Percentiles rank a stretch among this genome's conserved stretches.
Evolutionary conservation across 2,329 filamentous ascomycete genomes (phyloP).

Genomic region (Aspergillus sp.): DNA sequence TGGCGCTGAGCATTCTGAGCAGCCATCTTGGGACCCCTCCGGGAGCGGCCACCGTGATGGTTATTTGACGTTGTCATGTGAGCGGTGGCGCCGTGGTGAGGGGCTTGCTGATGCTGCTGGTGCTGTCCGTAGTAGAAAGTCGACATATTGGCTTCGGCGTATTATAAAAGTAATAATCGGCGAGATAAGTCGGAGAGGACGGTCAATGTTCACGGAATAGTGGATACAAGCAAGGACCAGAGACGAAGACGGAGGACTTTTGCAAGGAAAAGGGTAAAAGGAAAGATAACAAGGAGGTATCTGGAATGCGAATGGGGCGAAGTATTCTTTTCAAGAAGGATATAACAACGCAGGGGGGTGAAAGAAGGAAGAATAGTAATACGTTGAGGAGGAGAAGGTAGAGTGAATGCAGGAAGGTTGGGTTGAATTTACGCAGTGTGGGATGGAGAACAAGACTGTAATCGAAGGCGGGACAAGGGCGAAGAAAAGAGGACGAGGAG

Average conservation of each 20-base stretch:
- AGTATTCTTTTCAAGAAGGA: conserved; percentile 24
- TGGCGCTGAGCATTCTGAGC: conserved; percentile 85
- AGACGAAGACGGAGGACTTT: conserved; percentile 12
- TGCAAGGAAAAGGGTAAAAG: conserved; percentile 28
- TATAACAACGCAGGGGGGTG: conserved; percentile 22
- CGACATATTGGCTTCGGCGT: conserved; percentile 46
- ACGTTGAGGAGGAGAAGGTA: conserved; percentile 21
- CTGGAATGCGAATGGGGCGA: conserved; percentile 21
- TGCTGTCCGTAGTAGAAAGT: conserved; percentile 53
- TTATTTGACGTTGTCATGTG: conserved; percentile 65
- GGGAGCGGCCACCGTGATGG: conserved; percentile 82
- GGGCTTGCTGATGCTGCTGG: conserved; percentile 51
- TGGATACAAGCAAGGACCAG: conserved; percentile 32
- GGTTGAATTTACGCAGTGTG: conserved; percentile 28
- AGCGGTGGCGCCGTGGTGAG: conserved; percentile 56
- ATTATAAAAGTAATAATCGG: conserved; percentile 15
- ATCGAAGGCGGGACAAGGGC: conserved; percentile 32
- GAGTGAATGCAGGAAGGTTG: conserved; percentile 22
- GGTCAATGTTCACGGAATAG: conserved; percentile 25
- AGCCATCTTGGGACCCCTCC: conserved; percentile 79
- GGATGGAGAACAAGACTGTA: conserved; percentile 28
- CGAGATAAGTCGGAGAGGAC: conserved; percentile 25
- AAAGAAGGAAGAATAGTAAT: conserved; percentile 18
- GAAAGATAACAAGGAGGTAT: conserved; percentile 27
- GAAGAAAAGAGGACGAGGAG: conserved; percentile 30